Evolutionary conservation across 805 yeast genomes (phyloP), one percentile per base, ranked within the genome.

Genomic region (Nakazawaea populi): DNA sequence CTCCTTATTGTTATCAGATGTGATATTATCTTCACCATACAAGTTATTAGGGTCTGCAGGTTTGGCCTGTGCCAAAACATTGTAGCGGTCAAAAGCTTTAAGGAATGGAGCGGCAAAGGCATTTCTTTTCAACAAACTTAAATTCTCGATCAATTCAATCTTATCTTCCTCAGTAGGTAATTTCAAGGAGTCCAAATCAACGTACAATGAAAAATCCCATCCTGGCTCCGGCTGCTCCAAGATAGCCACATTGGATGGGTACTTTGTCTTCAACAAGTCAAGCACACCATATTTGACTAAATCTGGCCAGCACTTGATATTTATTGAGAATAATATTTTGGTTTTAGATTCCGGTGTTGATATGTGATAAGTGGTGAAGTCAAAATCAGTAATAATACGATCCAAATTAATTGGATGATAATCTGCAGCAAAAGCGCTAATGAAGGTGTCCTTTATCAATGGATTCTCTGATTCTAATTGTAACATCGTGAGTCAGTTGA

Each of bases 41-140:
- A 74, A 34, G 61, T 69, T 67, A 52, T 71, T 68, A 42, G 73
- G 72, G 55, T 69, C 73, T 11, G 59, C 63, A 7, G 71, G 71
- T 52, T 60, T 62, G 44, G 61, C 65, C 44, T 58, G 67, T 11
- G 87, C 74, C 63, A 94, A 75, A 54, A 72, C 77, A 59, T 85
- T 89, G 64, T 88, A 94, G 66, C 90, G 80, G 38, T 70, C 72
- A 57, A 94, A 92, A 0, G 99, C 97, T 58, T 79, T 70, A 56
- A 89, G 87, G 64, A 94, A 94, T 27, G 99, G 96, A 11, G 96
- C 94, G 42, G 97, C 96, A 74, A 94, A 79, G 47, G 90, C 79
- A 60, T 89, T 83, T 65, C 97, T 82, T 66, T 92, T 90, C 62
- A 94, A 72, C 52, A 88, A 71, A 3, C 96, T 76, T 53, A 91